A percentile compares a stretch with the other conserved stretches of the same genome.
These are phyloP conservation scores for Esteya vermicola DNA, from an alignment of 2,329 filamentous ascomycete genomes.

Conservation along the genomic window DNA sequence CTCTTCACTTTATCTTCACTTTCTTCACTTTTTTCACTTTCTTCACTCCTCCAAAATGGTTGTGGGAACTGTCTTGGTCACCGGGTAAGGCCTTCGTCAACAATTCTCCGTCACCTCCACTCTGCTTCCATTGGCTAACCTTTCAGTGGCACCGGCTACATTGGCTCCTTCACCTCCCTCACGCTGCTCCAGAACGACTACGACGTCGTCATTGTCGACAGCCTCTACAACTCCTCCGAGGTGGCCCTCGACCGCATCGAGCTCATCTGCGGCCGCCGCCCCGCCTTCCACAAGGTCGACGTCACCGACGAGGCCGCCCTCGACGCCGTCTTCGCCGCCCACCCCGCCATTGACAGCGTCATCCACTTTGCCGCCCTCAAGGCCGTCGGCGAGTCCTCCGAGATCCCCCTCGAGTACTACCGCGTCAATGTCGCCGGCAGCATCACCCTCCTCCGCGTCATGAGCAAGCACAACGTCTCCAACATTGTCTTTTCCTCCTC, in stretches of 20 bases:
- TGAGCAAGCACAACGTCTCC: constrained; percentile 79
- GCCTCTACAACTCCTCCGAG: constrained; percentile 88
- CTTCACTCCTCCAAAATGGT: constrained; percentile 59
- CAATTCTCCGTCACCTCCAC: not conserved
- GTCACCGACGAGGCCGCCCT: constrained; percentile 74
- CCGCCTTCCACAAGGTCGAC: constrained; percentile 73
- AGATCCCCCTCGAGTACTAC: constrained; percentile 96
- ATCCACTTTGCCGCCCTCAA: constrained; percentile 98
- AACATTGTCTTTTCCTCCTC: constrained; percentile 99
- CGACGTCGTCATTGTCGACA: constrained; percentile 93
- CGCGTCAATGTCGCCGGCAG: constrained; percentile 91
- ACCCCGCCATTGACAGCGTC: constrained; percentile 91
- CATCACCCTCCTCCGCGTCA: constrained; percentile 70
- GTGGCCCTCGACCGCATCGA: constrained; percentile 92
- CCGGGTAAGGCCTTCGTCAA: constrained; percentile 50
- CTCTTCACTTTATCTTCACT: too few relatives aligned
- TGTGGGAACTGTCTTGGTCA: constrained; percentile 78
- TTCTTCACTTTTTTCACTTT: too few relatives aligned
- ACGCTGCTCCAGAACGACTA: constrained; percentile 88
- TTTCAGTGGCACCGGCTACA: constrained; percentile 89
- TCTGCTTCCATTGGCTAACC: constrained; percentile 10
- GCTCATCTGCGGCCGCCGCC: constrained; percentile 77
- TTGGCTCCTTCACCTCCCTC: constrained; percentile 91
- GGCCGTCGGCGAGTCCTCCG: constrained; percentile 89
- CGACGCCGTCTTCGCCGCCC: constrained; percentile 73